A percentile compares a stretch with the other conserved stretches of the same genome.
These are phyloP conservation scores for Odontarrhena argentea DNA, from an alignment of 345 rosid genomes.

Conservation along the genomic window DNA sequence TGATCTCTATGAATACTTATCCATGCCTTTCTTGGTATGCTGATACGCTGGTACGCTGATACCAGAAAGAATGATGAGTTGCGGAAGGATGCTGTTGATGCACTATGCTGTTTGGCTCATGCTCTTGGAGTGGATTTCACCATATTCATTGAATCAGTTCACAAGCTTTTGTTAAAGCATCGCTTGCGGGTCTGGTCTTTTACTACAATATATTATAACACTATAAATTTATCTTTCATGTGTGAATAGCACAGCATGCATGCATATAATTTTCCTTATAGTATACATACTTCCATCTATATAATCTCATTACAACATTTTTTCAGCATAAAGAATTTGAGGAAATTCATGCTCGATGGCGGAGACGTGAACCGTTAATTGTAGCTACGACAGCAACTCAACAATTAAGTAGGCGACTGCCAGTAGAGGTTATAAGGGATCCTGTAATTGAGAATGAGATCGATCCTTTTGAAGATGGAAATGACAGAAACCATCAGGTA, in stretches of 20 bases:
- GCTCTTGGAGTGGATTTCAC: slow-evolving; percentile 98
- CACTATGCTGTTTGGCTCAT: slow-evolving; percentile 96
- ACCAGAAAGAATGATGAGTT: slow-evolving; percentile 86
- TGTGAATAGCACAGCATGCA: slow-evolving; percentile 3
- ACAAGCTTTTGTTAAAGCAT: slow-evolving; percentile 76
- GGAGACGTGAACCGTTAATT: slow-evolving; percentile 83
- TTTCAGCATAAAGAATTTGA: slow-evolving; percentile 96
- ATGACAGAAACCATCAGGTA: slow-evolving; percentile 83
- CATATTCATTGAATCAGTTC: slow-evolving; percentile 90
- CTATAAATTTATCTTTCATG: slow-evolving; percentile 2
- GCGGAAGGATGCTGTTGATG: slow-evolving; percentile 94
- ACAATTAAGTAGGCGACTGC: slow-evolving; percentile 68
- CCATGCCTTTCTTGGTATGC: slow-evolving; percentile 12
- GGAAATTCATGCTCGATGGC: slow-evolving; percentile 83
- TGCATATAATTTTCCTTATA: background rate
- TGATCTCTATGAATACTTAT: slow-evolving; percentile 16
- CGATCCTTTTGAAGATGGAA: slow-evolving; percentile 84
- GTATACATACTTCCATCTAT: slow-evolving; percentile 13
- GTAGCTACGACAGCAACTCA: slow-evolving; percentile 82
- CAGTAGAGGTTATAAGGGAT: slow-evolving; percentile 87
- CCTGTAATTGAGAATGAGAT: slow-evolving; percentile 79
- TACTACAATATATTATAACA: slow-evolving; percentile 12
- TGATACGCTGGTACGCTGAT: slow-evolving; percentile 28
- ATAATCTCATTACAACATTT: slow-evolving; percentile 21
- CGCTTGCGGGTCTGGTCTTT: slow-evolving; percentile 60